phyloP scores from a whole-genome alignment of 352 stramenopile species.

The Blastocystis sp. region DNA sequence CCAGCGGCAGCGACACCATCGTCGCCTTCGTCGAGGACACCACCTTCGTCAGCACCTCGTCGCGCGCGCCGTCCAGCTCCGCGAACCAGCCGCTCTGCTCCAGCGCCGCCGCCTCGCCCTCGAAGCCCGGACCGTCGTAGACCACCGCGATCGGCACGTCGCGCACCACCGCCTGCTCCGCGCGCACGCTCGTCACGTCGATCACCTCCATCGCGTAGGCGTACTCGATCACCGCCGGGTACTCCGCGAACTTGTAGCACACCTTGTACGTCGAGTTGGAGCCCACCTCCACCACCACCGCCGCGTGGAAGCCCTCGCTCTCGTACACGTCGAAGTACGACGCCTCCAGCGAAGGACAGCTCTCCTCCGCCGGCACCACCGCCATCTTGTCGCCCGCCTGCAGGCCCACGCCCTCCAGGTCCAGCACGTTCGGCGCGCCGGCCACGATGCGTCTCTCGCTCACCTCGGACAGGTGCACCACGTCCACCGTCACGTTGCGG shows the following conservation, averaged over 20 bases:
- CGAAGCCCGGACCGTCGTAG: conserved; percentile 40
- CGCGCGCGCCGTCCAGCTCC: too few species aligned
- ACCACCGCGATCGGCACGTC: conserved; percentile 13
- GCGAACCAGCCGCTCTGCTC: conserved; percentile 51
- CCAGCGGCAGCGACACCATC: conserved; percentile 1
- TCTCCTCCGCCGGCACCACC: background rate
- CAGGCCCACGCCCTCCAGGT: conserved; percentile 57
- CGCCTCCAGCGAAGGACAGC: background rate
- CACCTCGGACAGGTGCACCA: conserved; percentile 27
- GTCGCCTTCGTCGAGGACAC: conserved; percentile 10
- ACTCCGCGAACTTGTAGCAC: conserved; percentile 42
- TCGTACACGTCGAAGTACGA: conserved; percentile 30
- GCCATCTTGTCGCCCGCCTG: conserved; percentile 2
- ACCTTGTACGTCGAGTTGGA: conserved; percentile 49
- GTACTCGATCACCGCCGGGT: conserved; percentile 26
- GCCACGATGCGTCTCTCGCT: conserved; percentile 11
- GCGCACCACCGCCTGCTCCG: conserved; percentile 30
- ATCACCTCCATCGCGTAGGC: conserved; percentile 49
- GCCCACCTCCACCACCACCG: conserved; percentile 23
- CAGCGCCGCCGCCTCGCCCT: background rate
- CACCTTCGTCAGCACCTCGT: conserved; percentile 4
- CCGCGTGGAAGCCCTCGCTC: conserved; percentile 5
- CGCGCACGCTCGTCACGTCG: conserved; percentile 6
- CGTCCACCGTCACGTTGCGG: conserved; percentile 66
- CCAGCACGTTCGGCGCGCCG: conserved; percentile 42